These are phyloP conservation scores for Cucurbita argyrosperma DNA, from an alignment of 306 rosid species.

Conservation along the genomic window DNA sequence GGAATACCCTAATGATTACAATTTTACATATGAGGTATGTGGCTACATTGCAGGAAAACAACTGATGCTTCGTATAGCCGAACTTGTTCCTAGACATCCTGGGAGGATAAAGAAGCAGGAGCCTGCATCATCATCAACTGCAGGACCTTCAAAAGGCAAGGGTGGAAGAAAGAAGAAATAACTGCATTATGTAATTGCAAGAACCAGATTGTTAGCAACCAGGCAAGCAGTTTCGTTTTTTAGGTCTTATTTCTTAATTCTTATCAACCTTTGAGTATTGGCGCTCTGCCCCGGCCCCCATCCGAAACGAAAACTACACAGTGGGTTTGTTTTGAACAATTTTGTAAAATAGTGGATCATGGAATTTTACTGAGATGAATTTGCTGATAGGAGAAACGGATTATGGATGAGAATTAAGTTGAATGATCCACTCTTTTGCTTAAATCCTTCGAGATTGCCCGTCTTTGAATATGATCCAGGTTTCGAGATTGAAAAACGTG, in stretches of 20 bases:
- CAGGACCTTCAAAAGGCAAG: constrained; percentile 7
- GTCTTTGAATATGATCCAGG: background rate
- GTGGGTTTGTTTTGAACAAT: background rate
- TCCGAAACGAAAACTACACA: background rate
- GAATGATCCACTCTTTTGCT: background rate
- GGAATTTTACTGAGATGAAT: background rate
- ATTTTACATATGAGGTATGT: background rate
- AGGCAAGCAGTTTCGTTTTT: background rate
- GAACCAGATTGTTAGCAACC: background rate
- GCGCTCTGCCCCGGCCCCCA: background rate
- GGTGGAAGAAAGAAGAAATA: background rate
- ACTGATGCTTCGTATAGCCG: constrained; percentile 52
- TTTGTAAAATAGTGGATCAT: background rate
- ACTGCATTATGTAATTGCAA: background rate
- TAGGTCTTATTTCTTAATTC: background rate
- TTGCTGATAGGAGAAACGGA: background rate
- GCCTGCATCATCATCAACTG: background rate
- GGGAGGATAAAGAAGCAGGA: constrained; percentile 22
- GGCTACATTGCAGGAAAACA: constrained; percentile 48
- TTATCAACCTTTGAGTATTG: background rate
- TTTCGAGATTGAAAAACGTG: background rate
- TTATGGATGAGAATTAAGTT: background rate
- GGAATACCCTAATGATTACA: background rate
- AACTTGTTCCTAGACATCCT: constrained; percentile 78
- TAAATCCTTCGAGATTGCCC: background rate